Percentiles rank a stretch among this genome's conserved stretches.
These are phyloP conservation scores for Phytophthora boehmeriae DNA, from an alignment of 352 stramenopile species.

Conservation along the genomic window DNA sequence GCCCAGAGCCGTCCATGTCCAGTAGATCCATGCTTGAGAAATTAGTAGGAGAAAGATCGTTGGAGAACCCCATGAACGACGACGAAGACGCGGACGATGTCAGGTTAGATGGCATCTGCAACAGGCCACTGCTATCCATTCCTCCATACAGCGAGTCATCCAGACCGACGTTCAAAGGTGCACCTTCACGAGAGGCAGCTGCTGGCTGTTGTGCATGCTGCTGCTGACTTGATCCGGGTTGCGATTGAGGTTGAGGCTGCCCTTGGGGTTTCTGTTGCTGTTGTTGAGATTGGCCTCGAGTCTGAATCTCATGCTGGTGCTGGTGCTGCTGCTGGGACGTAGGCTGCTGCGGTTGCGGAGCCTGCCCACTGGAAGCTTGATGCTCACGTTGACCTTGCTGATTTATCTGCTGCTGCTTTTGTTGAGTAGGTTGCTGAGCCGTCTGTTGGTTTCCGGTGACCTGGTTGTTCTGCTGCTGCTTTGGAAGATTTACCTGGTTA, in stretches of 20 bases:
- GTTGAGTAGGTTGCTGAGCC: conserved; percentile 24
- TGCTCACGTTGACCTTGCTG: conserved; percentile 42
- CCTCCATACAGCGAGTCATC: conserved; percentile 66
- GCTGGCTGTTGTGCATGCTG: conserved; percentile 22
- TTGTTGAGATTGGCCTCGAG: conserved; percentile 19
- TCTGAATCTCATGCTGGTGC: conserved; percentile 21
- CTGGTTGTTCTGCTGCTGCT: conserved; percentile 34
- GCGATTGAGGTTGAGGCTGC: conserved; percentile 13
- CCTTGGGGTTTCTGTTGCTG: conserved; percentile 20
- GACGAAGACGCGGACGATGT: conserved; percentile 35
- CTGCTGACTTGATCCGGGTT: conserved; percentile 36
- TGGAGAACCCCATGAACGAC: conserved; percentile 66
- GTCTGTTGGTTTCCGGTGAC: conserved; percentile 17
- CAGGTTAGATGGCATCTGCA: conserved; percentile 67
- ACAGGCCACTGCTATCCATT: conserved; percentile 56
- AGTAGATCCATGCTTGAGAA: conserved; percentile 74
- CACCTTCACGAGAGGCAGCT: conserved; percentile 44
- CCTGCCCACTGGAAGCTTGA: conserved; percentile 20
- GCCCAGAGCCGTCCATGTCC: conserved; percentile 67
- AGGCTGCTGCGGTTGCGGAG: conserved; percentile 28
- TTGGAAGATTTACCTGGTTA: conserved; percentile 30
- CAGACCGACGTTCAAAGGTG: conserved; percentile 53
- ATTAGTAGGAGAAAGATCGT: conserved; percentile 66
- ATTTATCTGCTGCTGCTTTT: conserved; percentile 33
- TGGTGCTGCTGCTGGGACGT: conserved; percentile 41